Evolutionary conservation across 495 filamentous ascomycete species (phyloP), one percentile per base, ranked within the genome.

Genomic region (Coniosporium apollinis): DNA sequence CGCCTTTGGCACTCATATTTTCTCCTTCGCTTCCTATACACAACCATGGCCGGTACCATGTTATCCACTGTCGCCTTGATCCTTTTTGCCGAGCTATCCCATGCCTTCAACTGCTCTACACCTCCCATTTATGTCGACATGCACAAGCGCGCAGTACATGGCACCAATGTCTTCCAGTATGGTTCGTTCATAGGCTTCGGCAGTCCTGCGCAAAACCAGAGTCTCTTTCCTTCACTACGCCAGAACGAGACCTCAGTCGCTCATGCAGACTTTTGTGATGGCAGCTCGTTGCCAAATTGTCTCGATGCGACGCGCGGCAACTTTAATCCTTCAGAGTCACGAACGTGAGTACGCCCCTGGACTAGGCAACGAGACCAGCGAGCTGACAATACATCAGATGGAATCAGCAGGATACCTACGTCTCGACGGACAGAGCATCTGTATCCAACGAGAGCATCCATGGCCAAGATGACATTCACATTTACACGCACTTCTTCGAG

Each of bases 61-160:
- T n/a, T n/a, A n/a, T n/a, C n/a, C n/a, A n/a, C n/a, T n/a, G n/a
- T n/a, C n/a, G n/a, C n/a, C n/a, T n/a, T n/a, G n/a, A n/a, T n/a
- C n/a, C n/a, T n/a, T n/a, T n/a, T 54, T 30, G 41, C 41, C 44
- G 39, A 46, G 35, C 38, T 37, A 19, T 42, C 42, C 29, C 34
- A 38, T 26, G 52, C 50, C 9, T 51, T 53, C 39, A 48, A 56
- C 36, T 56, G 52, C 35, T 43, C 44, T 10, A 48, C 37, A 30
- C 33, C 47, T 36, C 52, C 52, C 13, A 49, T 56, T 47, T 56
- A 56, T 30, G 50, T 56, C 22, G 52, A 56, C 21, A 52, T 56
- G 14, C 52, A 56, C 37, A 47, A 44, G 33, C 26, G 52, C 16
- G 46, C 38, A 19, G 50, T 53, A 3, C 42, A 46, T 14, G 45